Evolutionary conservation across 169 alveolate genomes (phyloP).

Genomic region (Plasmodium coatneyi): DNA sequence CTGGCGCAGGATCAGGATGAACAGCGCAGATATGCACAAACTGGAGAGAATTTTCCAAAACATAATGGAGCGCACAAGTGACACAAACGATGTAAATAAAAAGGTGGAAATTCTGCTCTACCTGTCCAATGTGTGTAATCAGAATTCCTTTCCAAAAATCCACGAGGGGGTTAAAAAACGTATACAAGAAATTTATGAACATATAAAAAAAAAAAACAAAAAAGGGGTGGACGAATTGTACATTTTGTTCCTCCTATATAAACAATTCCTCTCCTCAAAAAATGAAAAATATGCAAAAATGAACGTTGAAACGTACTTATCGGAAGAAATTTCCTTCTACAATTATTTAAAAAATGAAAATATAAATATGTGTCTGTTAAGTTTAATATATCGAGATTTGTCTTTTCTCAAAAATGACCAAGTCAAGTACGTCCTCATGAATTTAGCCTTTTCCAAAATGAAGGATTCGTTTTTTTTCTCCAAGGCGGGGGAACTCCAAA

Average conservation of each 20-base stretch:
- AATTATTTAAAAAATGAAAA: constrained; percentile 71
- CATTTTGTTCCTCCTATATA: constrained; percentile 46
- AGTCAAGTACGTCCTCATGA: constrained; percentile 57
- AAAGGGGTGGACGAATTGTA: constrained; percentile 49
- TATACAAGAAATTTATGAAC: constrained; percentile 32
- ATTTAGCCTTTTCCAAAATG: constrained; percentile 65
- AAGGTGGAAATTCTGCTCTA: constrained; percentile 48
- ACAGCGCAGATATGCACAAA: neutral
- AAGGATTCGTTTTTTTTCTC: constrained; percentile 16
- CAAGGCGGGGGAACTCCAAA: neutral
- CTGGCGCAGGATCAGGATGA: neutral
- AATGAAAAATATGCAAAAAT: constrained; percentile 27
- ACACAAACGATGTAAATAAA: constrained; percentile 63
- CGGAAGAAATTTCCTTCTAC: constrained; percentile 66
- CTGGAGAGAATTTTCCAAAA: constrained; percentile 6
- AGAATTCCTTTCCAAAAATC: neutral
- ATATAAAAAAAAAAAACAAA: constrained; percentile 31
- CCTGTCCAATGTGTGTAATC: constrained; percentile 28
- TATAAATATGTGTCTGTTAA: constrained; percentile 66
- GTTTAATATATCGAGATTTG: constrained; percentile 74
- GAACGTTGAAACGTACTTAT: constrained; percentile 23
- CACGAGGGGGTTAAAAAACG: constrained; percentile 2
- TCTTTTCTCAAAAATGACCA: constrained; percentile 55
- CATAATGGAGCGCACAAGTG: constrained; percentile 7
- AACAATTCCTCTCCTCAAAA: constrained; percentile 47